phyloP scores from a whole-genome alignment of 2,329 filamentous ascomycete species.

The Dothideomycetes sp. region DNA sequence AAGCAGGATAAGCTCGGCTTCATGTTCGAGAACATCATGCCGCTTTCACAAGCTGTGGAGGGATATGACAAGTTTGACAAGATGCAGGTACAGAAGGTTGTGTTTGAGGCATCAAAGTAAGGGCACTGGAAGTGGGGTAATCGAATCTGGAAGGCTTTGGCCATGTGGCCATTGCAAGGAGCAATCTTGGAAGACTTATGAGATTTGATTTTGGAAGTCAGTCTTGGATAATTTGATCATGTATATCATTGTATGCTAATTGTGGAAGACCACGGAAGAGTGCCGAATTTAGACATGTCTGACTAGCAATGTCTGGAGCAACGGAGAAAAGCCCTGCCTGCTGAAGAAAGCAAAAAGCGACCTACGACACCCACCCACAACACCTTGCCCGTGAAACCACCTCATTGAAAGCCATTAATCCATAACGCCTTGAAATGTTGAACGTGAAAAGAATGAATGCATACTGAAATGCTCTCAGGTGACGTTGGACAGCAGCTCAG shows the following conservation, averaged over 20 bases:
- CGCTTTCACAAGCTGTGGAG: slow-evolving; percentile 40
- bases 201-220: no score
- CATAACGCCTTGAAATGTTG: slow-evolving; percentile 9
- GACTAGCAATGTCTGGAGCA: no score
- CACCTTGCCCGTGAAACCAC: no score
- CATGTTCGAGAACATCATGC: slow-evolving; percentile 46
- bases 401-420: no score
- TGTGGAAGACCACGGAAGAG: no score
- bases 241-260: no score
- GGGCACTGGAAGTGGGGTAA: background rate
- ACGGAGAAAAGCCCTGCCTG: no score
- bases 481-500: slow-evolving; percentile 77
- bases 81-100: slow-evolving; percentile 45
- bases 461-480: slow-evolving; percentile 28
- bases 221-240: no score
- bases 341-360: no score
- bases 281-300: no score
- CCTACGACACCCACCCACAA: no score
- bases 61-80: slow-evolving; percentile 46
- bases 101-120: slow-evolving; percentile 28
- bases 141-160: background rate
- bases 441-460: slow-evolving; percentile 1
- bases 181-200: background rate
- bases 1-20: slow-evolving; percentile 44
- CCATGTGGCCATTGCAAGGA: background rate